phyloP scores from a whole-genome alignment of 768 basidiomycete species.

The Postia placenta region DNA sequence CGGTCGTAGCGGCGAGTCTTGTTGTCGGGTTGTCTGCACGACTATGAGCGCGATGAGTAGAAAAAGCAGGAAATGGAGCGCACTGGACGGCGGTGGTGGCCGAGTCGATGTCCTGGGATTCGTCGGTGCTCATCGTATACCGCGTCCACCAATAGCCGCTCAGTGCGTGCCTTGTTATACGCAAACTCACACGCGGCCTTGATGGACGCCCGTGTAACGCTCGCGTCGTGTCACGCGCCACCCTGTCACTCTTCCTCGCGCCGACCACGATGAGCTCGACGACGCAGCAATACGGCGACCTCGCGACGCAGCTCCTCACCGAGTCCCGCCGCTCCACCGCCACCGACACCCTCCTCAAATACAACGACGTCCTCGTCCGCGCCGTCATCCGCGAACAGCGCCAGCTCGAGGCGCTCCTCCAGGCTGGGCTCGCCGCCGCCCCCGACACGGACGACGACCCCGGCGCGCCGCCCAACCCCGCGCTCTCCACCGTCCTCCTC shows the following conservation, averaged over 20 bases:
- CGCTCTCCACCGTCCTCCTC: constrained; percentile 61
- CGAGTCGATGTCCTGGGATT: constrained; percentile 42
- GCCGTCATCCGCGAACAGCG: constrained; percentile 87
- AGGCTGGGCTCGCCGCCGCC: constrained; percentile 28
- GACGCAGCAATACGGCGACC: constrained; percentile 72
- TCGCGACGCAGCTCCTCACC: constrained; percentile 79
- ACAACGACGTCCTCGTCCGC: constrained; percentile 86
- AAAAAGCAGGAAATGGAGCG: constrained; percentile 11
- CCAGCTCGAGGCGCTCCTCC: constrained; percentile 61
- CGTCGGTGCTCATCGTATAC: constrained; percentile 16
- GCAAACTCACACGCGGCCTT: not conserved
- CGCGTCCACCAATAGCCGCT: not conserved
- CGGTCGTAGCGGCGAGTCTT: constrained; percentile 93
- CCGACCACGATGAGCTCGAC: constrained; percentile 32
- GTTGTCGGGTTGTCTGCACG: constrained; percentile 65
- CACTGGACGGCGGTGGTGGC: constrained; percentile 38
- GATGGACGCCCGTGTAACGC: not conserved
- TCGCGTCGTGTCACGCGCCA: not conserved
- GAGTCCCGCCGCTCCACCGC: constrained; percentile 84
- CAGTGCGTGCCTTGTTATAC: not conserved
- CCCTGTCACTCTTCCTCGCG: not conserved
- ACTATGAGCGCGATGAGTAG: constrained; percentile 1
- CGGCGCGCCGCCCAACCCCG: constrained; percentile 43
- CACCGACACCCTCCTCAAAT: constrained; percentile 81
- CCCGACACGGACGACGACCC: constrained; percentile 27